Conservation (phyloP, 345 rosid genomes). For the Salix udensis region DNA sequence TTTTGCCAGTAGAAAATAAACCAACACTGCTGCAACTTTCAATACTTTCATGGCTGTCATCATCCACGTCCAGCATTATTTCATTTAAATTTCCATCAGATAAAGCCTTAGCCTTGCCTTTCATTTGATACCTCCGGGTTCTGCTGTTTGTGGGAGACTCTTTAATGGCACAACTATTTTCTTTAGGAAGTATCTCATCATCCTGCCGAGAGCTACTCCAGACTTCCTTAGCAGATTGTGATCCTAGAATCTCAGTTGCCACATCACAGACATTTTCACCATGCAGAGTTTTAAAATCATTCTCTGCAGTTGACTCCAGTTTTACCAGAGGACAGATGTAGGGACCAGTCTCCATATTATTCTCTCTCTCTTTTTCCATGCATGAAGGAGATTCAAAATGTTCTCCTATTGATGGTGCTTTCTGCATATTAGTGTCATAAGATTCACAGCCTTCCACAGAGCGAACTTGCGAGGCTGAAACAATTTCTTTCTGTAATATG, state of each 20-base stretch:
- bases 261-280: conserved; percentile 24
- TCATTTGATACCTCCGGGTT: conserved; percentile 25
- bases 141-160: conserved; percentile 33
- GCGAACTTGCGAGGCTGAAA: conserved; percentile 20
- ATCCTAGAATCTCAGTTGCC: conserved; percentile 22
- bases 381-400: conserved; percentile 19
- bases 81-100: conserved; percentile 50
- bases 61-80: conserved; percentile 36
- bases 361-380: conserved; percentile 25
- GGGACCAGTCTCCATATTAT: conserved; percentile 7
- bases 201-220: conserved; percentile 29
- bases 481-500: conserved; percentile 24
- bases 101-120: conserved; percentile 62
- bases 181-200: conserved; percentile 24
- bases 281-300: conserved; percentile 31
- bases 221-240: conserved; percentile 29
- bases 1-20: conserved; percentile 43
- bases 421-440: conserved; percentile 10
- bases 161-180: conserved; percentile 15
- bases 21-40: conserved; percentile 77
- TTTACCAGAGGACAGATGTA: conserved; percentile 26
- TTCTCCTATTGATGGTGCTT: conserved; percentile 13
- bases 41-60: conserved; percentile 77
- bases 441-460: conserved; percentile 21
- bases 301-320: conserved; percentile 63